Conservation (phyloP, 495 filamentous ascomycete species). For the Neurospora sp. region DNA sequence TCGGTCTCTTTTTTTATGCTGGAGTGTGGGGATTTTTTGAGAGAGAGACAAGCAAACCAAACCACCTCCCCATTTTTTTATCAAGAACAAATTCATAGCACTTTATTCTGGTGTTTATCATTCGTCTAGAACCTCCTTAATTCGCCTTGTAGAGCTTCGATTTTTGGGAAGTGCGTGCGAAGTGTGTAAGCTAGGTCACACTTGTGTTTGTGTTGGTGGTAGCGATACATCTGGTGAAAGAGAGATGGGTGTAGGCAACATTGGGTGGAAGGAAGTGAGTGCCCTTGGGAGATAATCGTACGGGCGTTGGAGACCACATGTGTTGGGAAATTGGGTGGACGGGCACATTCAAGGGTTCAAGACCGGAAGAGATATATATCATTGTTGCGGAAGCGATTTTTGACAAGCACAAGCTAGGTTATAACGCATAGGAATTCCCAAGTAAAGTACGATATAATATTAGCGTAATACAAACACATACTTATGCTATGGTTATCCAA, state of each 20-base stretch:
- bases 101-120: neutral
- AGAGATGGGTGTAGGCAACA: neutral
- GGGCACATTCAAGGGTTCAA: neutral
- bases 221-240: neutral
- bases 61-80: neutral
- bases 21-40: neutral
- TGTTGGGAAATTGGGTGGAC: neutral
- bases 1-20: neutral
- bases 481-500: neutral
- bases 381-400: neutral
- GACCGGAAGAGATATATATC: neutral
- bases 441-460: neutral
- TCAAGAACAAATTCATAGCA: neutral
- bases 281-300: neutral
- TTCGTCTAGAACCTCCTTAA: neutral
- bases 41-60: neutral
- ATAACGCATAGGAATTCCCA: neutral
- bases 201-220: neutral
- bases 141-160: neutral
- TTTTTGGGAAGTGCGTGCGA: neutral
- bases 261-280: neutral
- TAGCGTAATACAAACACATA: neutral
- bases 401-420: neutral
- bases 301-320: neutral
- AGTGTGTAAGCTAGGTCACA: neutral